Evolutionary conservation across 2,329 filamentous ascomycete species (phyloP).

Genomic region (Pestalotiopsis sp.): DNA sequence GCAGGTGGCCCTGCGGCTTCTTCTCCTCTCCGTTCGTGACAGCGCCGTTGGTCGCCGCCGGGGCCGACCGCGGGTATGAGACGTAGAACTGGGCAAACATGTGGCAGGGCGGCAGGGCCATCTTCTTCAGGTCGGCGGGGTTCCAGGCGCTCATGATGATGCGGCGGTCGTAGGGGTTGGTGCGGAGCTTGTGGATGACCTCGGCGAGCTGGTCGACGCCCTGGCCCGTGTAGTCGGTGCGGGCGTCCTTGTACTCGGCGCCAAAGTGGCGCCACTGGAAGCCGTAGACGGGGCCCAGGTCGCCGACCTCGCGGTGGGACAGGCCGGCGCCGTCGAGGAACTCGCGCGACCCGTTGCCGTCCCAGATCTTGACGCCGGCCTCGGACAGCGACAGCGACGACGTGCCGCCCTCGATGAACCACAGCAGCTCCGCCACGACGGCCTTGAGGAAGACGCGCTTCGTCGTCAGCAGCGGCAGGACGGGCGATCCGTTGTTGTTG

Average conservation of each 20-base stretch:
- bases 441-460: slow-evolving; percentile 94
- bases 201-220: slow-evolving; percentile 93
- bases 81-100: slow-evolving; percentile 88
- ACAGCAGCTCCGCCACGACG: slow-evolving; percentile 89
- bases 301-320: slow-evolving; percentile 78
- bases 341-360: slow-evolving; percentile 89
- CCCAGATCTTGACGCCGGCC: slow-evolving; percentile 94
- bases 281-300: slow-evolving; percentile 93
- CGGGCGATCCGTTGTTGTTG: slow-evolving; percentile 59
- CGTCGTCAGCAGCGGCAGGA: slow-evolving; percentile 93
- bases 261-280: slow-evolving; percentile 99
- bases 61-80: slow-evolving; percentile 51
- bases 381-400: slow-evolving; percentile 76
- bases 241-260: slow-evolving; percentile 79
- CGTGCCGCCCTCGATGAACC: slow-evolving; percentile 89
- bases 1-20: slow-evolving; percentile 66
- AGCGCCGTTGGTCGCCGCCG: slow-evolving; percentile 13
- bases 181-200: slow-evolving; percentile 82
- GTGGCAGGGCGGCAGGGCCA: slow-evolving; percentile 80
- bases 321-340: slow-evolving; percentile 88
- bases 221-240: slow-evolving; percentile 81
- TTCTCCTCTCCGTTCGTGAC: slow-evolving; percentile 28
- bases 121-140: slow-evolving; percentile 72
- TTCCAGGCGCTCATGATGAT: slow-evolving; percentile 97
- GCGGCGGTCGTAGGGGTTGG: slow-evolving; percentile 83